phyloP scores from a whole-genome alignment of 1,139 yeast species.

The Yamadazyma friedrichii region DNA sequence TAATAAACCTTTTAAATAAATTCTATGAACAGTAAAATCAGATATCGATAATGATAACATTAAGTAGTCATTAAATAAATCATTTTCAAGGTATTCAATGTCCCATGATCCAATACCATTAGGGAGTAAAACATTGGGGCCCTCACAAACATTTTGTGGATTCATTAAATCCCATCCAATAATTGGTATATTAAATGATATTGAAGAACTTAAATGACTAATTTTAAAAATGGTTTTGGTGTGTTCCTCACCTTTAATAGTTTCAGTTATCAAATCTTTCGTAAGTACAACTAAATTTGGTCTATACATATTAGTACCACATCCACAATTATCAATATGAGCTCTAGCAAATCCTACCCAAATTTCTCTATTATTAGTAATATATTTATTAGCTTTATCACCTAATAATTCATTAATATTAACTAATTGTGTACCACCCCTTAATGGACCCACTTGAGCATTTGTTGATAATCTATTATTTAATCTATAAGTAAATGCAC shows the following conservation, averaged over 20 bases:
- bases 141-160: constrained; percentile 25
- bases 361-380: constrained; percentile 21
- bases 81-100: constrained; percentile 8
- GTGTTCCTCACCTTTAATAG: constrained; percentile 10
- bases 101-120: constrained; percentile 39
- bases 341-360: constrained; percentile 42
- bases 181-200: constrained; percentile 34
- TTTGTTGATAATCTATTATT: constrained; percentile 16
- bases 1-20: constrained; percentile 33
- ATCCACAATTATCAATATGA: constrained; percentile 34
- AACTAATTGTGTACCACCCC: constrained; percentile 40
- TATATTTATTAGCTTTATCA: constrained; percentile 9
- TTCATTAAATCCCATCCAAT: constrained; percentile 29
- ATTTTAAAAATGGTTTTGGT: constrained; percentile 20
- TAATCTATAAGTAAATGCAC: constrained; percentile 25
- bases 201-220: constrained; percentile 33
- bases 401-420: constrained; percentile 23
- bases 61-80: constrained; percentile 23
- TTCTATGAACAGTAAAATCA: constrained; percentile 33
- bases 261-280: constrained; percentile 14
- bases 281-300: constrained; percentile 32
- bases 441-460: constrained; percentile 29
- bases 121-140: constrained; percentile 34
- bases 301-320: constrained; percentile 35
- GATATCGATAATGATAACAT: constrained; percentile 32